phyloP scores from a whole-genome alignment of 192 early-diverging fungal genomes.

The Kickxella alabastrina region DNA sequence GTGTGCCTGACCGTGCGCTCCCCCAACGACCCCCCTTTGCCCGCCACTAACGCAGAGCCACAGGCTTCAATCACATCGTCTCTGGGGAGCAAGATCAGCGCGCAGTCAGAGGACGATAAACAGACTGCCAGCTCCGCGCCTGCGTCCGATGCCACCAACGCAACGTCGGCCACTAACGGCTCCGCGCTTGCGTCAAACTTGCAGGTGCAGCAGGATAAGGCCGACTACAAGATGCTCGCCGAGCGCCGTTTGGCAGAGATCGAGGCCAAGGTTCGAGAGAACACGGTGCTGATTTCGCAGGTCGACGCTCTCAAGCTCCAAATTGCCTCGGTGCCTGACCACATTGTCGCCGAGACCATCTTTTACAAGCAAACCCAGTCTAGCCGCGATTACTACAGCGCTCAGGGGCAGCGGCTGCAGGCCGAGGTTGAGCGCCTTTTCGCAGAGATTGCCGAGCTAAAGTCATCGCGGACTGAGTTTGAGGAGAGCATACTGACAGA shows the following conservation, averaged over 20 bases:
- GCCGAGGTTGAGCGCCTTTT: conserved; percentile 39
- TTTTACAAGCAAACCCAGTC: conserved; percentile 51
- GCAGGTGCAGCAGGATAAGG: conserved; percentile 41
- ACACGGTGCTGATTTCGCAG: conserved; percentile 43
- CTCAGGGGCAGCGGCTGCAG: conserved; percentile 48
- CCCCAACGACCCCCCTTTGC: background rate
- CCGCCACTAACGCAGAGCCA: background rate
- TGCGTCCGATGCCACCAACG: background rate
- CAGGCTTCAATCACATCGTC: background rate
- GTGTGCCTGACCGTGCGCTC: conserved; percentile 39
- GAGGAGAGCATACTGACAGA: conserved; percentile 40
- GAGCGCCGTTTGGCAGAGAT: conserved; percentile 52
- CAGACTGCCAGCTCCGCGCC: background rate
- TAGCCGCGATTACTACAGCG: conserved; percentile 50
- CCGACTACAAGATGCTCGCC: conserved; percentile 47
- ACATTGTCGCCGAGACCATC: conserved; percentile 50
- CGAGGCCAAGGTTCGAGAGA: conserved; percentile 50
- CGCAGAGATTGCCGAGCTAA: conserved; percentile 43
- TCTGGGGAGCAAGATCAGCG: background rate
- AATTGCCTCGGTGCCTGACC: conserved; percentile 50
- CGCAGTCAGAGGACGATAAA: background rate
- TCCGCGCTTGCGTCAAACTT: conserved; percentile 6
- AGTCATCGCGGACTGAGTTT: conserved; percentile 32
- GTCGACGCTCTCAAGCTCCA: conserved; percentile 51
- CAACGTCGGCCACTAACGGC: background rate